Base-by-base conservation (phyloP, 1,284 basidiomycete species). In the Boletus hoseneyae region DNA sequence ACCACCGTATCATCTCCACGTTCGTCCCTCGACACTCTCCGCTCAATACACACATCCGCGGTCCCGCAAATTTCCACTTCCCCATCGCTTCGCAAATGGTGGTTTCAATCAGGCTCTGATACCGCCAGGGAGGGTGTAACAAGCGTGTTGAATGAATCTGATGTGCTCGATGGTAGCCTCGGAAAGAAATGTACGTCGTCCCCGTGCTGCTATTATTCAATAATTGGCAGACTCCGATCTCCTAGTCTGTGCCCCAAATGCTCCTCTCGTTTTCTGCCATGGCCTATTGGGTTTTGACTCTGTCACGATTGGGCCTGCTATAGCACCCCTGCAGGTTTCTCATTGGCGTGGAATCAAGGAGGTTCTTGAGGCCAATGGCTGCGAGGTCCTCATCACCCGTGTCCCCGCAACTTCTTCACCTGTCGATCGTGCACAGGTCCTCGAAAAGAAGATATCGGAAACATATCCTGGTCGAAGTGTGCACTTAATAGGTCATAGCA, bases 341-440 rank as follows among this genome's bases (percentile, higher is more conserved):
- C 93, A 98, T 67, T 98, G 95, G 95, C 80, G 94, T 34, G 95
- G 95, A 3, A 94, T 97, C 56, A 87, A 87, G 60, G 91, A 97
- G 63, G 91, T 89, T 7, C 77, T 98, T 9, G 86, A 95, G 62
- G 78, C 85, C 23, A 92, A 89, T 62, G 94, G 92, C 15, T 81
- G 81, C n/a, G 88, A 97, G 65, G 90, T 97, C 29, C 78, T 97
- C 59, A 90, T 97, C 57, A 91, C 92, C 0, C 83, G 91, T 27
- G 94, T 97, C 0, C 93, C 95, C 0, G 93, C 94, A 1, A 96
- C 91, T 2, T 89, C 86, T 56, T 86, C 85, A 19, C 90, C 92
- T 30, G 74, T 86, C 51, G 91, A 96, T 54, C 79, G 95, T 45
- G 95, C 95, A 1, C 82, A 83, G 58, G 92, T 93, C 6, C 78